Percentiles rank a stretch among this genome's conserved stretches.
These are phyloP conservation scores for Lasiosphaeris hirsuta DNA, from an alignment of 495 filamentous ascomycete species.

Conservation along the genomic window DNA sequence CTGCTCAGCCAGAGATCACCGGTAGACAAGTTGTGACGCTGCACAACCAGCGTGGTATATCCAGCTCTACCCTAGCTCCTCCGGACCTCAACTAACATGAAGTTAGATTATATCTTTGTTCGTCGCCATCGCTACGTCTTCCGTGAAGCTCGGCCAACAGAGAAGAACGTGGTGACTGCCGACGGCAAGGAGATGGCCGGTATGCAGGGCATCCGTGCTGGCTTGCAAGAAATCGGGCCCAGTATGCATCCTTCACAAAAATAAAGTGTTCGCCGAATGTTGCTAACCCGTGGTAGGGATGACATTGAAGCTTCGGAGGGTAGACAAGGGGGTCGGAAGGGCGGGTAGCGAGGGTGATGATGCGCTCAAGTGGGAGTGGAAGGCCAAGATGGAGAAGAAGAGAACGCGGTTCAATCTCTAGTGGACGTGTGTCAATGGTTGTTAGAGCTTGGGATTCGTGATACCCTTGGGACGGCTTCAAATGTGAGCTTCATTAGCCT, in stretches of 20 bases:
- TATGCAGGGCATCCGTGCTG: slow-evolving; percentile 75
- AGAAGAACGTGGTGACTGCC: slow-evolving; percentile 79
- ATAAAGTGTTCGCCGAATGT: neutral
- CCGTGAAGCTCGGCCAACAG: slow-evolving; percentile 75
- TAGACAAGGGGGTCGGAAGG: slow-evolving; percentile 85
- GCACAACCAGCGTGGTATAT: slow-evolving; percentile 73
- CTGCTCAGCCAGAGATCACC: slow-evolving; percentile 72
- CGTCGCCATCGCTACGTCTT: slow-evolving; percentile 89
- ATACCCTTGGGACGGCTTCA: slow-evolving; percentile 7
- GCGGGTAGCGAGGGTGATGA: slow-evolving; percentile 69
- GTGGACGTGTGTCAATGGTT: neutral
- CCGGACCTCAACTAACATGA: neutral
- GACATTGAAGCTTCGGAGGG: slow-evolving; percentile 82
- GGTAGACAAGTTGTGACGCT: slow-evolving; percentile 87
- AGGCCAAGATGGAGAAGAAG: slow-evolving; percentile 86
- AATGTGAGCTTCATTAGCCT: neutral
- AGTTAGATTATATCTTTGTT: slow-evolving; percentile 82
- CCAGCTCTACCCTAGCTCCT: neutral
- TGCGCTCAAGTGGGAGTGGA: slow-evolving; percentile 84
- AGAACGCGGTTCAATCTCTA: slow-evolving; percentile 90
- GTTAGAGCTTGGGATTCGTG: neutral
- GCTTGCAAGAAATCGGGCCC: slow-evolving; percentile 82
- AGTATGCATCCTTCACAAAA: slow-evolving; percentile 32
- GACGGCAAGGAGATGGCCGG: slow-evolving; percentile 87
- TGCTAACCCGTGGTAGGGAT: slow-evolving; percentile 35